Conservation (phyloP, 139 green algal genomes). For the Axilococcus clingmanii region DNA sequence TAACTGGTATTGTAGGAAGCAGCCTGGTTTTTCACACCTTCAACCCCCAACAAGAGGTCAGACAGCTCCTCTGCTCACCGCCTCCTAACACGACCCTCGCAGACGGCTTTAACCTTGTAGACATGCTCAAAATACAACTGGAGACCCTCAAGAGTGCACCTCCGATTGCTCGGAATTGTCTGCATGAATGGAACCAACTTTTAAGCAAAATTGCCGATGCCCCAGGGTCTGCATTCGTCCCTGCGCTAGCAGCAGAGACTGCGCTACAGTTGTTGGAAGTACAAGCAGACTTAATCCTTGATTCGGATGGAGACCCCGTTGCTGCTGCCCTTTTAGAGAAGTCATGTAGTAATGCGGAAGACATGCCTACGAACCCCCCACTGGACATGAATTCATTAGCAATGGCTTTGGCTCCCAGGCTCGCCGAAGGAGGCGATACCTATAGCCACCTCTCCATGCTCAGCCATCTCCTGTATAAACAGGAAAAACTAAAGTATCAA, state of each 20-base stretch:
- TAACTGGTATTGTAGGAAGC: constrained; percentile 7
- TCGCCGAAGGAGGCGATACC: too few species aligned
- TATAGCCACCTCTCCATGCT: too few species aligned
- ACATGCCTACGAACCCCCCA: neutral
- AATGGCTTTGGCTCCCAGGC: too few species aligned
- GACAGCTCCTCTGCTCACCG: neutral
- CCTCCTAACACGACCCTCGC: neutral
- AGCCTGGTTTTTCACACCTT: neutral
- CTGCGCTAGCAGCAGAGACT: constrained; percentile 5
- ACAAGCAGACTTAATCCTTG: neutral
- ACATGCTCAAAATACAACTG: constrained; percentile 4
- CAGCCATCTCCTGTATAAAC: too few species aligned
- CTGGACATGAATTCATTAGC: too few species aligned
- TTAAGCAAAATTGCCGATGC: neutral
- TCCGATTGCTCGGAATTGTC: neutral
- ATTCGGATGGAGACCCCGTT: constrained; percentile 1
- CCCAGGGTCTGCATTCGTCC: neutral
- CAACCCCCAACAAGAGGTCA: neutral
- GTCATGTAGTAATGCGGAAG: constrained; percentile 2
- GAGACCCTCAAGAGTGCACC: neutral
- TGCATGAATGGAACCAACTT: neutral
- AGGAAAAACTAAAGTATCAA: constrained; percentile 20
- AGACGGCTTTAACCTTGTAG: constrained; percentile 8
- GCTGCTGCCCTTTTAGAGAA: neutral
- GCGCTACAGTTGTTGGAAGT: constrained; percentile 9